These are phyloP conservation scores for Penicillium sp. DNA, from an alignment of 2,329 filamentous ascomycete genomes.

Conservation along the genomic window DNA sequence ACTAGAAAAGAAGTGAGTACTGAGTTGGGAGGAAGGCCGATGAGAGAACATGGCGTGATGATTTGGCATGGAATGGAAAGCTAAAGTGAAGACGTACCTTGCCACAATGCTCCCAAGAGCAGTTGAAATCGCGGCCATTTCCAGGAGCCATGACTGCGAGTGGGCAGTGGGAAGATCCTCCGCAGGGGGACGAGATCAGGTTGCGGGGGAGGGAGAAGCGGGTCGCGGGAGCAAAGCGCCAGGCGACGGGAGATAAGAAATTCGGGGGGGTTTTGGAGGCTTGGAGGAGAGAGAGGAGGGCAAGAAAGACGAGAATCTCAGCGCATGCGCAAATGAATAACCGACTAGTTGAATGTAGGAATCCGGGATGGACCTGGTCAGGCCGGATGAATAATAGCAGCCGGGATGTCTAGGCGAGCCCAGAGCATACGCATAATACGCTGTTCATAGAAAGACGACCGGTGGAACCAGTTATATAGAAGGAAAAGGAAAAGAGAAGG, in stretches of 20 bases:
- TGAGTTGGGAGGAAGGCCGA: not conserved
- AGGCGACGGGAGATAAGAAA: constrained; percentile 17
- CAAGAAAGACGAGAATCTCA: constrained; percentile 7
- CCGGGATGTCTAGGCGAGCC: constrained; percentile 18
- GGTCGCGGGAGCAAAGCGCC: constrained; percentile 13
- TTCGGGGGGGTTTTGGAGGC: not conserved
- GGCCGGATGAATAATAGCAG: constrained; percentile 20
- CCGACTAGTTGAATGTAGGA: not conserved
- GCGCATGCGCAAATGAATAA: constrained; percentile 16
- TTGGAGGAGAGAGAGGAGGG: not conserved
- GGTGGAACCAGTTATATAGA: not conserved
- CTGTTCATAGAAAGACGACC: constrained; percentile 12
- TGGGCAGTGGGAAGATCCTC: not conserved
- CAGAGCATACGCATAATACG: constrained; percentile 27
- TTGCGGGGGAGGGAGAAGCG: constrained; percentile 19
- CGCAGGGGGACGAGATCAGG: not conserved
- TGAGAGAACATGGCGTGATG: not conserved
- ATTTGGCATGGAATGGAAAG: not conserved
- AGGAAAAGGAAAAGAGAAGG: not conserved
- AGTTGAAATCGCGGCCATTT: constrained; percentile 47
- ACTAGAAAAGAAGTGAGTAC: constrained; percentile 31
- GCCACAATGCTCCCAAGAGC: constrained; percentile 46
- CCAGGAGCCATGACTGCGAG: constrained; percentile 41
- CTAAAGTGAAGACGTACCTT: constrained; percentile 39
- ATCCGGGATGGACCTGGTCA: constrained; percentile 24